Evolutionary conservation across 345 rosid genomes (phyloP).

Genomic region (Excoecaria agallocha): DNA sequence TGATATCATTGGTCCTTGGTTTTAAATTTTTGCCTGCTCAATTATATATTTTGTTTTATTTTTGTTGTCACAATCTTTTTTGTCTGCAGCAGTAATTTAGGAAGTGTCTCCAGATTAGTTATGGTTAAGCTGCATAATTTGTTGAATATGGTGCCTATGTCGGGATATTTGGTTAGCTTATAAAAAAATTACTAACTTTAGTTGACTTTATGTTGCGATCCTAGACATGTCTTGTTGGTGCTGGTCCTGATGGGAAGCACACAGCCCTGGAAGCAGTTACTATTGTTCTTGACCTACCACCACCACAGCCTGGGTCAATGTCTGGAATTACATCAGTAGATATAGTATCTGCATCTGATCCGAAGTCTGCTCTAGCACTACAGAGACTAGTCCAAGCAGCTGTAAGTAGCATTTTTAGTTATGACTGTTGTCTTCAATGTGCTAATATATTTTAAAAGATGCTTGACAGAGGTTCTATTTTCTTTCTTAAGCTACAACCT

Average conservation of each 20-base stretch:
- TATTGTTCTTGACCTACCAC: slow-evolving; percentile 94
- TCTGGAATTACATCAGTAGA: slow-evolving; percentile 81
- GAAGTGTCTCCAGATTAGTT: slow-evolving; percentile 7
- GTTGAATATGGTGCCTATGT: background rate
- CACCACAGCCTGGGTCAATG: slow-evolving; percentile 99
- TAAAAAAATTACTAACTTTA: background rate
- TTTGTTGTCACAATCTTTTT: background rate
- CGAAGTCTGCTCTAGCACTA: slow-evolving; percentile 93
- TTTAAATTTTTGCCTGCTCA: background rate
- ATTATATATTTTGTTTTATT: slow-evolving; percentile 10
- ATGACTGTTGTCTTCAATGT: slow-evolving; percentile 3
- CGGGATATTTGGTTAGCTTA: background rate
- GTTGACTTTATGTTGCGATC: background rate
- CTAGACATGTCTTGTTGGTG: slow-evolving; percentile 98
- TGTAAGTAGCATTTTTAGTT: slow-evolving; percentile 48
- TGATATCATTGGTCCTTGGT: background rate
- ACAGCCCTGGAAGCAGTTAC: slow-evolving; percentile 99
- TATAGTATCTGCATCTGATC: slow-evolving; percentile 93
- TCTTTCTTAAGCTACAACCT: slow-evolving; percentile 6
- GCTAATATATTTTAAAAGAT: background rate
- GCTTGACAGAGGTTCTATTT: background rate
- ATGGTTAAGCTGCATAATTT: background rate
- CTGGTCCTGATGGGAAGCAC: slow-evolving; percentile 98
- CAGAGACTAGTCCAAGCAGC: slow-evolving; percentile 99
- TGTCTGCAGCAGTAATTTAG: background rate